Evolutionary conservation across 2,329 filamentous ascomycete genomes (phyloP).

Genomic region (Aspergillus hortae): DNA sequence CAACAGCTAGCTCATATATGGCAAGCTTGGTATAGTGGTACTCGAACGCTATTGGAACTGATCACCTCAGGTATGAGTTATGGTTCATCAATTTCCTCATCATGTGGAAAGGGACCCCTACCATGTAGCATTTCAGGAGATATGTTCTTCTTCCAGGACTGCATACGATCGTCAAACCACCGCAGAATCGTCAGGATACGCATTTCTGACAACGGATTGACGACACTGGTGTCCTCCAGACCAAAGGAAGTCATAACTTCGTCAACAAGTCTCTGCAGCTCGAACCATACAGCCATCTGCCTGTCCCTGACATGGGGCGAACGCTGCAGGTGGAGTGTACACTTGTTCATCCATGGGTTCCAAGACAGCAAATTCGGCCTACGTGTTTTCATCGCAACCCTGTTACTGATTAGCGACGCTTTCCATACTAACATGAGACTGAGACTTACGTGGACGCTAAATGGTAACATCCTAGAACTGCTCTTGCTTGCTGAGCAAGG

Average conservation of each 20-base stretch:
- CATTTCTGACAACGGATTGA: constrained; percentile 29
- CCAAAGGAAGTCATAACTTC: constrained; percentile 35
- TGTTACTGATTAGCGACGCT: constrained; percentile 12
- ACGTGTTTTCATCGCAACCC: constrained; percentile 36
- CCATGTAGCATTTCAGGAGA: constrained; percentile 27
- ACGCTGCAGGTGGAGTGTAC: constrained; percentile 25
- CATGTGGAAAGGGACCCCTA: constrained; percentile 10
- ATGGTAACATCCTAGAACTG: constrained; percentile 33
- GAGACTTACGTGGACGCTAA: constrained; percentile 27
- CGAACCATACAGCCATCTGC: constrained; percentile 32
- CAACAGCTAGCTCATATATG: constrained; percentile 32
- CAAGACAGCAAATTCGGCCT: constrained; percentile 33
- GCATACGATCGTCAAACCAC: constrained; percentile 35
- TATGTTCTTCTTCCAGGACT: constrained; percentile 28
- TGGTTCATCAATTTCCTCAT: neutral
- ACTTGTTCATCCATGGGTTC: constrained; percentile 36
- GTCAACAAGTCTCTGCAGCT: constrained; percentile 32
- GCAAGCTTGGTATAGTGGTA: constrained; percentile 28
- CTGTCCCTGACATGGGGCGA: constrained; percentile 29
- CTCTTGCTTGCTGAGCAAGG: constrained; percentile 32
- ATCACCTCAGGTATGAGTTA: neutral
- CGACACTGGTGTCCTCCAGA: constrained; percentile 32
- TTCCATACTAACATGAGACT: neutral
- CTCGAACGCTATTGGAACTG: constrained; percentile 16
- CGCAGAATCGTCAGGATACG: constrained; percentile 32